phyloP scores from a whole-genome alignment of 2,329 filamentous ascomycete species.

The Fusarium concolor region DNA sequence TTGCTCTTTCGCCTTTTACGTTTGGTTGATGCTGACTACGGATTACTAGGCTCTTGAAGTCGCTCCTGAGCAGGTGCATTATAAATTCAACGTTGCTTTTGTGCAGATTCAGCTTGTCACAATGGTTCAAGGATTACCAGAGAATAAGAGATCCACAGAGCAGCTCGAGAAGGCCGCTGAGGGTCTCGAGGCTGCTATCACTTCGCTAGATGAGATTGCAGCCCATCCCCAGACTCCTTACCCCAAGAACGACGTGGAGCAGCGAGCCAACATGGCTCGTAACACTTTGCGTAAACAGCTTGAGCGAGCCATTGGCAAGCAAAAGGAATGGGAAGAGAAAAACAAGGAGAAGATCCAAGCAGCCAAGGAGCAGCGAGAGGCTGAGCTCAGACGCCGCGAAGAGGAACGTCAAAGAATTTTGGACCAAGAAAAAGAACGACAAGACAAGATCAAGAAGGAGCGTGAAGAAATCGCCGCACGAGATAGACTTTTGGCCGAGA shows the following conservation, averaged over 20 bases:
- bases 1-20: not conserved
- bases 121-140: constrained; percentile 78
- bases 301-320: constrained; percentile 83
- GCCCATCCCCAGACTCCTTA: constrained; percentile 79
- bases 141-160: constrained; percentile 79
- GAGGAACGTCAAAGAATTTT: constrained; percentile 77
- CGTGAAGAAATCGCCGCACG: constrained; percentile 82
- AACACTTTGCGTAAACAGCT: constrained; percentile 96
- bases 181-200: constrained; percentile 88
- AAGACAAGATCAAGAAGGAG: constrained; percentile 87
- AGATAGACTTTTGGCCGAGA: constrained; percentile 77
- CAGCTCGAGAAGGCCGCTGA: constrained; percentile 84
- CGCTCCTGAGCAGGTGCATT: constrained; percentile 86
- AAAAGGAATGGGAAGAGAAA: constrained; percentile 91
- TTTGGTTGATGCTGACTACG: constrained; percentile 19
- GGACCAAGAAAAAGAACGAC: constrained; percentile 77
- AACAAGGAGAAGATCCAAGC: constrained; percentile 89
- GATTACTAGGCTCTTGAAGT: constrained; percentile 74
- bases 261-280: constrained; percentile 95
- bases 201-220: constrained; percentile 73
- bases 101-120: constrained; percentile 95
- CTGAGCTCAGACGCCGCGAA: constrained; percentile 81
- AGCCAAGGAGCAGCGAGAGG: constrained; percentile 82
- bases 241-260: constrained; percentile 88
- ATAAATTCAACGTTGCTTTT: constrained; percentile 98